Percentiles rank a stretch among this genome's conserved stretches.
These are phyloP conservation scores for Phytopythium litorale DNA, from an alignment of 352 stramenopile species.

Conservation along the genomic window DNA sequence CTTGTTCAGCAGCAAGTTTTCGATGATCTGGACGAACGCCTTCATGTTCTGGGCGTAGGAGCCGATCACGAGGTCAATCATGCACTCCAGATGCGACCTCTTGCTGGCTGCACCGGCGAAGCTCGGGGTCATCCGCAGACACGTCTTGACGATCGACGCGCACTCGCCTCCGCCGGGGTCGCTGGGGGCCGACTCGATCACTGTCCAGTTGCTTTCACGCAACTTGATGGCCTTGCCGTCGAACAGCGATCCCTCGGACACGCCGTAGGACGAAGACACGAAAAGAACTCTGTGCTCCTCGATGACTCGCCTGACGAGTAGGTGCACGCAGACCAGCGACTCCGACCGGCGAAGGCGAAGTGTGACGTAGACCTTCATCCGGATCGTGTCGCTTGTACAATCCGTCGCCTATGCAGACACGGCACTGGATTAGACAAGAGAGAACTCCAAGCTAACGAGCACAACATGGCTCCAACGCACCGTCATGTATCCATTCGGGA, in stretches of 20 bases:
- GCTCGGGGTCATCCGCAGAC: slow-evolving; percentile 2
- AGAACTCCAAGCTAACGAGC: neutral
- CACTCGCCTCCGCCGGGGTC: neutral
- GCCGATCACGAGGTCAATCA: slow-evolving; percentile 12
- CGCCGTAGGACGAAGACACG: slow-evolving; percentile 1
- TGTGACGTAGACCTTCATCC: neutral
- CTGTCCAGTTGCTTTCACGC: slow-evolving; percentile 4
- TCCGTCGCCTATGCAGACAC: neutral
- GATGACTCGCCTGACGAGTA: neutral
- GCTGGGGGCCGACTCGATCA: neutral
- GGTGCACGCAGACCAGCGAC: neutral
- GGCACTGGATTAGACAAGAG: neutral
- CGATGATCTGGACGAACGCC: slow-evolving; percentile 8
- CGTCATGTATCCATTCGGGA: slow-evolving; percentile 21
- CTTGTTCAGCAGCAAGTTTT: slow-evolving; percentile 11
- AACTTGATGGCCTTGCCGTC: neutral
- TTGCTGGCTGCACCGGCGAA: neutral
- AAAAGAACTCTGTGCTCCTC: slow-evolving; percentile 6
- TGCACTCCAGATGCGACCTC: neutral
- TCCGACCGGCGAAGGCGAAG: neutral
- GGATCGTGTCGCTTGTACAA: slow-evolving; percentile 1
- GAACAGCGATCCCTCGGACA: slow-evolving; percentile 1
- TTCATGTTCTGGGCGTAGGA: slow-evolving; percentile 16
- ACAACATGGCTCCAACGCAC: slow-evolving; percentile 6
- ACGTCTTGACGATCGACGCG: slow-evolving; percentile 4